Evolutionary conservation across 768 basidiomycete genomes (phyloP).

Genomic region (Termitomyces sp.): DNA sequence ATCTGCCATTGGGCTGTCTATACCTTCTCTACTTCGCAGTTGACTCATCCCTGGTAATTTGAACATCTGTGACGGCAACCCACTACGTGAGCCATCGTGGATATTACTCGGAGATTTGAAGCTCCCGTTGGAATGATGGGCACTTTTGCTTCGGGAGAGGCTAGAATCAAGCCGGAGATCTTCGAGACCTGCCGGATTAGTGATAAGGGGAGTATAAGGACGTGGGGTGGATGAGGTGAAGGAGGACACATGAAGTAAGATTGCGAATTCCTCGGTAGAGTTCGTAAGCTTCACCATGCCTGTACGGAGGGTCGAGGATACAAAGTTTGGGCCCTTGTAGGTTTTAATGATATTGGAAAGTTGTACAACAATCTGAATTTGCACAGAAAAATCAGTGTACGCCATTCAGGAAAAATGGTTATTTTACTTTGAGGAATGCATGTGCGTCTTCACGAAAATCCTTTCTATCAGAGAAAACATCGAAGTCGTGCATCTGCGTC

Average conservation of each 20-base stretch:
- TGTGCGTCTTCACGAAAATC: constrained; percentile 76
- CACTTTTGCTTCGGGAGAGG: constrained; percentile 60
- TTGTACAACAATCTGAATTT: constrained; percentile 65
- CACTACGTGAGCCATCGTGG: constrained; percentile 54
- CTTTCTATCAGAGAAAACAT: constrained; percentile 53
- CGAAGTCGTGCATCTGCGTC: constrained; percentile 61
- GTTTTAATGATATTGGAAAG: constrained; percentile 73
- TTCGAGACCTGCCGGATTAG: constrained; percentile 29
- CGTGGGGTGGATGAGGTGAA: constrained; percentile 60
- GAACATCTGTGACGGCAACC: constrained; percentile 22
- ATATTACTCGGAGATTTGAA: constrained; percentile 34
- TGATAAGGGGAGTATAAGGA: constrained; percentile 60
- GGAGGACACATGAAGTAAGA: constrained; percentile 82
- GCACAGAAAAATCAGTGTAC: not conserved
- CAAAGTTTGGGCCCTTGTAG: constrained; percentile 56
- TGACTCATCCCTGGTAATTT: constrained; percentile 16
- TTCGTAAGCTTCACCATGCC: constrained; percentile 78
- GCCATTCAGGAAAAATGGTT: not conserved
- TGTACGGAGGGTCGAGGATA: constrained; percentile 54
- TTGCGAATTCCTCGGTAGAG: constrained; percentile 84
- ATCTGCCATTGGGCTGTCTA: constrained; percentile 10
- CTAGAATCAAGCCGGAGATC: constrained; percentile 52
- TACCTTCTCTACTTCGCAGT: constrained; percentile 15
- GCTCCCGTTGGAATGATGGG: constrained; percentile 44
- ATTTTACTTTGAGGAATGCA: constrained; percentile 72